Evolutionary conservation across 2,329 filamentous ascomycete species (phyloP).

Genomic region (Claviceps sp.): DNA sequence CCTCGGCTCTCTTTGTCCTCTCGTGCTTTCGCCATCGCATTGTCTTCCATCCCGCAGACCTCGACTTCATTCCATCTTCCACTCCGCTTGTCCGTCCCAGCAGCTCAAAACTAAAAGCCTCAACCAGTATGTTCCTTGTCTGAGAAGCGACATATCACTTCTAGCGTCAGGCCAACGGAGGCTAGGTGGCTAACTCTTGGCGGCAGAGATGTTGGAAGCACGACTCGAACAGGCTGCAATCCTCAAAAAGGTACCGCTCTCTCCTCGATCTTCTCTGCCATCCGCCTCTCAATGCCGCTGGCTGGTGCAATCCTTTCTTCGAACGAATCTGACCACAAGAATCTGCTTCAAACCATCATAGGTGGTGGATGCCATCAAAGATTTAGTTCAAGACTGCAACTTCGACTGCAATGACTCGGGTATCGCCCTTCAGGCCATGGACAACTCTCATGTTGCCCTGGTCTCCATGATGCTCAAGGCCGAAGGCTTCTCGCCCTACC

Average conservation of each 20-base stretch:
- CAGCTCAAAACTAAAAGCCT: neutral
- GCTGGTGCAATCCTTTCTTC: too few species aligned
- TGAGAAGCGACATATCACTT: too few species aligned
- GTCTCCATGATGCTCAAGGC: constrained; percentile 98
- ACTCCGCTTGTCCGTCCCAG: neutral
- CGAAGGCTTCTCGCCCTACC: constrained; percentile 86
- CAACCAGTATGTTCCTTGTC: neutral
- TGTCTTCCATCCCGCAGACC: too few species aligned
- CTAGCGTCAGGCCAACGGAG: too few species aligned
- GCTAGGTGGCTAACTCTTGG: constrained; percentile 1
- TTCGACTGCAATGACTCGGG: constrained; percentile 99
- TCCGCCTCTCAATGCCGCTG: neutral
- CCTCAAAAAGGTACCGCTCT: constrained; percentile 69
- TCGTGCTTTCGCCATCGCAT: too few species aligned
- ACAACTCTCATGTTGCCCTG: constrained; percentile 97
- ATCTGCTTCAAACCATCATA: constrained; percentile 22
- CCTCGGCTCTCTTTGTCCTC: neutral
- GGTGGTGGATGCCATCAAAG: constrained; percentile 98
- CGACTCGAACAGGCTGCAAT: constrained; percentile 85
- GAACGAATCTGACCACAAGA: neutral
- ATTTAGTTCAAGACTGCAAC: constrained; percentile 98
- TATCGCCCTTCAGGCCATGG: constrained; percentile 97
- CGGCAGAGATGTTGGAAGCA: constrained; percentile 74
- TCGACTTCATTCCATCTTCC: neutral
- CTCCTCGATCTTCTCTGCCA: neutral